Evolutionary conservation across 805 yeast species (phyloP).

Genomic region (Yarrowia alimentaria): DNA sequence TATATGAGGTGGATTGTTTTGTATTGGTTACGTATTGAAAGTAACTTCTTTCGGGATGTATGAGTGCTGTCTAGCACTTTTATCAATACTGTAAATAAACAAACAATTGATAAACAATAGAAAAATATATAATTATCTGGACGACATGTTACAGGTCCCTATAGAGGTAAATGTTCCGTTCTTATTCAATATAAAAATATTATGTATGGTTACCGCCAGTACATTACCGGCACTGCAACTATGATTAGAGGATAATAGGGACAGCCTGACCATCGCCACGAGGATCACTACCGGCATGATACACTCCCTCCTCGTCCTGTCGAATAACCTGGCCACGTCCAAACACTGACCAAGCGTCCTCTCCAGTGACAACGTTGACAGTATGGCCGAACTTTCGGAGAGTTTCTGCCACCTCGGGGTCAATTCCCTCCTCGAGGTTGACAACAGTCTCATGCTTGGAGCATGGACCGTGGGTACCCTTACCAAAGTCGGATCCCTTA

Average conservation of each 20-base stretch:
- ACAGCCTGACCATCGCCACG: constrained; percentile 84
- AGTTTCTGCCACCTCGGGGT: constrained; percentile 46
- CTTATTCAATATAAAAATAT: no score
- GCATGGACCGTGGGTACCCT: constrained; percentile 65
- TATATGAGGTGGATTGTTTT: no score
- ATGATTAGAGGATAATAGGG: constrained; percentile 41
- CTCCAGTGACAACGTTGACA: constrained; percentile 46
- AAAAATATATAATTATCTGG: no score
- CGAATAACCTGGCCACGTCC: constrained; percentile 69
- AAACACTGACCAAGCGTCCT: constrained; percentile 40
- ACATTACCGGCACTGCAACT: no score
- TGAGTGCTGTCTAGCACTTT: no score
- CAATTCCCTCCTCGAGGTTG: constrained; percentile 63
- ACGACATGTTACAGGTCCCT: no score
- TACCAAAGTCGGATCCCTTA: constrained; percentile 55
- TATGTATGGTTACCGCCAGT: no score
- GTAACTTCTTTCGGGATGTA: not conserved
- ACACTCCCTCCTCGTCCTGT: constrained; percentile 44
- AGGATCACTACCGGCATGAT: constrained; percentile 72
- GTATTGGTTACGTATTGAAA: not conserved
- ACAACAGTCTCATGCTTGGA: constrained; percentile 55
- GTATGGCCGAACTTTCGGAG: constrained; percentile 58
- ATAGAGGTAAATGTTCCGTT: no score
- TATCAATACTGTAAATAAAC: no score
- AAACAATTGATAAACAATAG: no score